phyloP scores from a whole-genome alignment of 805 yeast species.

The Metschnikowia kofuensis region DNA sequence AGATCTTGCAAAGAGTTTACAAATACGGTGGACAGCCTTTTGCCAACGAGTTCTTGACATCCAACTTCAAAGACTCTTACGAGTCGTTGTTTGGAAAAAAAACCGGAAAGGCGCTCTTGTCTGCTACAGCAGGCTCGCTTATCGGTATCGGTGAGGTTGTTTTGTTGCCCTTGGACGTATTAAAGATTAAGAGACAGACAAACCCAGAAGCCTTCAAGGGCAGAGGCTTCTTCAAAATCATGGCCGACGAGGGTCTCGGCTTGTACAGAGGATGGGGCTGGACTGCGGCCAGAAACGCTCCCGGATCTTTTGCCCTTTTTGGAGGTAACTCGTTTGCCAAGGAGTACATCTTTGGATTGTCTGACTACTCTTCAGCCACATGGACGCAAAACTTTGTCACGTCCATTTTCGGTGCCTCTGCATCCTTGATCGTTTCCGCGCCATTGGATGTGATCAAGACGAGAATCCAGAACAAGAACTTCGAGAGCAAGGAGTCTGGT shows the following conservation, averaged over 20 bases:
- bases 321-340: conserved; percentile 99
- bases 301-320: conserved; percentile 95
- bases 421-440: conserved; percentile 94
- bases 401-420: conserved; percentile 94
- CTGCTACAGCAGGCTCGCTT: conserved; percentile 96
- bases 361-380: conserved; percentile 87
- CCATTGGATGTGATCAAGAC: conserved; percentile 98
- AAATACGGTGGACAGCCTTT: conserved; percentile 99
- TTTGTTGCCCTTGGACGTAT: conserved; percentile 89
- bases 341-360: conserved; percentile 84
- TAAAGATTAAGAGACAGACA: conserved; percentile 98
- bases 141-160: conserved; percentile 98
- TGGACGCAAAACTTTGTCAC: conserved; percentile 95
- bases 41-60: conserved; percentile 86
- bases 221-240: conserved; percentile 86
- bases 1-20: conserved; percentile 94
- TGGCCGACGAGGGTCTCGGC: conserved; percentile 88
- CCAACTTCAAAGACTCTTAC: conserved; percentile 65
- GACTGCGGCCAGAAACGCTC: conserved; percentile 99
- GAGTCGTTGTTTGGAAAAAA: conserved; percentile 83
- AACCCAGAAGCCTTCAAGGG: conserved; percentile 99
- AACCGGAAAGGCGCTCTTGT: conserved; percentile 94
- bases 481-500: conserved; percentile 94
- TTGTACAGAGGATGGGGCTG: conserved; percentile 99
- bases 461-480: conserved; percentile 94